A percentile compares a stretch with the other conserved stretches of the same genome.
Conservation (phyloP, 1,284 basidiomycete species). For the Cutaneotrichosporon spelunceum region DNA sequence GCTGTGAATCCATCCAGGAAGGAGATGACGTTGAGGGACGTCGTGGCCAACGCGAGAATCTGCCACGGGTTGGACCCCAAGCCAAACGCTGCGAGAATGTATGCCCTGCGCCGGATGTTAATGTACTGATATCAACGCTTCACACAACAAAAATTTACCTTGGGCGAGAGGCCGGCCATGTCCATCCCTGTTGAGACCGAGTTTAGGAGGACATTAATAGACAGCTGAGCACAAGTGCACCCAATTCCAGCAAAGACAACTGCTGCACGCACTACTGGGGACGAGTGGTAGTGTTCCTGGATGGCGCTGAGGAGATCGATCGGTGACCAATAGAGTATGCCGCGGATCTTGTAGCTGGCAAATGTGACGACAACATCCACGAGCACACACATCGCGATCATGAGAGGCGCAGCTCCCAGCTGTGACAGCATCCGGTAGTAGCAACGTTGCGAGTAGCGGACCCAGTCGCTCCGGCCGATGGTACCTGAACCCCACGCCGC, state of each 20-base stretch:
- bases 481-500: conserved; percentile 34
- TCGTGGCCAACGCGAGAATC: conserved; percentile 38
- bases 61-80: conserved; percentile 50
- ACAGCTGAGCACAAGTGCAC: conserved; percentile 24
- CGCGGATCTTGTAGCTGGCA: conserved; percentile 25
- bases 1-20: conserved; percentile 46
- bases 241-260: conserved; percentile 35
- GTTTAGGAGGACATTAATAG: conserved; percentile 31
- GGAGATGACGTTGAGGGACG: conserved; percentile 48
- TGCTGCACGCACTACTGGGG: conserved; percentile 31
- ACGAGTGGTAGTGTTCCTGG: conserved; percentile 32
- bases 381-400: conserved; percentile 31
- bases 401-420: conserved; percentile 31
- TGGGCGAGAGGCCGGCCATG: conserved; percentile 30
- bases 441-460: conserved; percentile 33
- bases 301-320: conserved; percentile 30
- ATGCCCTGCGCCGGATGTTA: conserved; percentile 50
- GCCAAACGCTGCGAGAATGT: conserved; percentile 38
- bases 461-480: conserved; percentile 36
- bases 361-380: conserved; percentile 37
- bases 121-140: conserved; percentile 33
- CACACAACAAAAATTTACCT: not conserved
- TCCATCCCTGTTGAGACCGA: conserved; percentile 38
- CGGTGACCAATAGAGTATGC: conserved; percentile 33
- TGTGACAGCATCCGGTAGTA: conserved; percentile 29